A percentile compares a stretch with the other conserved stretches of the same genome.
Evolutionary conservation across 1,139 yeast species (phyloP).

Genomic region (Pichia sp.): DNA sequence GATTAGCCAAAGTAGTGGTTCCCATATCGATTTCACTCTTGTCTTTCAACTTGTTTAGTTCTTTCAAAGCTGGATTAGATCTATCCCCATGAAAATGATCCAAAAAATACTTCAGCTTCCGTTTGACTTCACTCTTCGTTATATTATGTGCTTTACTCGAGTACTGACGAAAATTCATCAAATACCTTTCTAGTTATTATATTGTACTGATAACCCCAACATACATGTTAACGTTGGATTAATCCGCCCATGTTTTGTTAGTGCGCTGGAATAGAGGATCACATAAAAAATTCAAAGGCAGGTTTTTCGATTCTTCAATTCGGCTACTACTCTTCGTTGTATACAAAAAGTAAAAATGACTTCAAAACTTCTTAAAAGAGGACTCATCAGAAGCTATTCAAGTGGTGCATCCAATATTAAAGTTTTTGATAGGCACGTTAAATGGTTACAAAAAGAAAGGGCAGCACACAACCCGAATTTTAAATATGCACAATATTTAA

Average conservation of each 20-base stretch:
- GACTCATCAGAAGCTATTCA: background rate
- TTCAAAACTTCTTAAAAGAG: background rate
- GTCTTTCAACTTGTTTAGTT: background rate
- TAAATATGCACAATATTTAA: slow-evolving; percentile 61
- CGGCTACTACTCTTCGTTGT: background rate
- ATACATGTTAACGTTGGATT: background rate
- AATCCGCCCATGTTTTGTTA: background rate
- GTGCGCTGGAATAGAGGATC: background rate
- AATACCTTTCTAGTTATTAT: too few relatives aligned
- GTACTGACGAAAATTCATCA: too few relatives aligned
- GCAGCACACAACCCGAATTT: slow-evolving; percentile 43
- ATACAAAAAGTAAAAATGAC: background rate
- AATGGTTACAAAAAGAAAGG: slow-evolving; percentile 51
- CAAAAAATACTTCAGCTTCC: background rate
- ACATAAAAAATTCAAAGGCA: too few relatives aligned
- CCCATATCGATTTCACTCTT: background rate
- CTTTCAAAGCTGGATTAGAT: background rate
- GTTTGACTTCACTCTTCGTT: background rate
- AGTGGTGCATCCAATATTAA: slow-evolving; percentile 23
- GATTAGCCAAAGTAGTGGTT: slow-evolving; percentile 11
- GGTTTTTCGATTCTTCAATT: too few relatives aligned
- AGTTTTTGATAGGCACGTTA: slow-evolving; percentile 63
- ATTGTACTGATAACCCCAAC: too few relatives aligned
- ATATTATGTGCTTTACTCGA: too few relatives aligned
- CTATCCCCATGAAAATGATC: background rate